phyloP scores from a whole-genome alignment of 352 stramenopile genomes.

The Globisporangium sylvaticum region DNA sequence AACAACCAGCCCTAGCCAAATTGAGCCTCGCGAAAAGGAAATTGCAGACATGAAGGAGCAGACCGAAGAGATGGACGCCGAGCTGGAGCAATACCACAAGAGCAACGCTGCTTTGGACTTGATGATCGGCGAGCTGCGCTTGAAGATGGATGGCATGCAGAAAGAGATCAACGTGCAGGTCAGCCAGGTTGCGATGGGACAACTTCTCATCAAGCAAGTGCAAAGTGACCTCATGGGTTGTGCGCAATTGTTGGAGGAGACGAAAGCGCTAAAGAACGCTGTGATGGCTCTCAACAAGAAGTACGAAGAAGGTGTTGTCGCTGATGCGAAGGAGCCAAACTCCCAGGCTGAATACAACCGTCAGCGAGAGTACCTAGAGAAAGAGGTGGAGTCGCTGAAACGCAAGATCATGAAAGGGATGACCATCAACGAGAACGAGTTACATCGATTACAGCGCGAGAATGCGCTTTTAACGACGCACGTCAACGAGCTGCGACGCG shows the following conservation, averaged over 20 bases:
- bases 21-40: conserved; percentile 93
- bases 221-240: conserved; percentile 72
- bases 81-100: conserved; percentile 95
- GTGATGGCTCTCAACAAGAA: conserved; percentile 86
- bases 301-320: conserved; percentile 67
- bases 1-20: conserved; percentile 94
- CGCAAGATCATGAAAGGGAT: conserved; percentile 88
- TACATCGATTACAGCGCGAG: conserved; percentile 77
- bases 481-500: conserved; percentile 77
- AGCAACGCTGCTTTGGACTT: conserved; percentile 92
- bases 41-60: conserved; percentile 94
- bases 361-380: conserved; percentile 91
- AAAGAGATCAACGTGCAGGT: conserved; percentile 76
- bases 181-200: conserved; percentile 55
- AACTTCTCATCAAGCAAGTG: conserved; percentile 70
- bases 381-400: conserved; percentile 88
- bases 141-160: conserved; percentile 93
- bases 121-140: conserved; percentile 92
- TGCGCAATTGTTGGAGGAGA: conserved; percentile 68
- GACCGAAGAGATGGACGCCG: conserved; percentile 95
- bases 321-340: conserved; percentile 84
- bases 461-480: conserved; percentile 79
- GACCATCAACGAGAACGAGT: conserved; percentile 76
- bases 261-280: conserved; percentile 72
- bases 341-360: conserved; percentile 89